A percentile compares a stretch with the other conserved stretches of the same genome.
Evolutionary conservation across 2,329 filamentous ascomycete species (phyloP).

Genomic region (Diaporthe australafricana): DNA sequence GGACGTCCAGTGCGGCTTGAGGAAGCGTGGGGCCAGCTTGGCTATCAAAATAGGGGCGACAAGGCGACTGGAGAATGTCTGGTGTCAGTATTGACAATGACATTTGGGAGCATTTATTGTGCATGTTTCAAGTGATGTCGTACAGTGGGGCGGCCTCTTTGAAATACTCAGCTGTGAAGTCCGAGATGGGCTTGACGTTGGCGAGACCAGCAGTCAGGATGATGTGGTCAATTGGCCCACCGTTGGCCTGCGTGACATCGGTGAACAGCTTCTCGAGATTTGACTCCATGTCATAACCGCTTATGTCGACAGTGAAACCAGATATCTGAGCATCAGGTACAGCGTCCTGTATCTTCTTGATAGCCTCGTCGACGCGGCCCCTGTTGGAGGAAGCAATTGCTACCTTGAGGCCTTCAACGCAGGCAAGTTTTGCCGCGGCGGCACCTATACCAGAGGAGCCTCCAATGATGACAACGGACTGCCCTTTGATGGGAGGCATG

Average conservation of each 20-base stretch:
- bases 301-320: slow-evolving; percentile 59
- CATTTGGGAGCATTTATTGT: background rate
- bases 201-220: slow-evolving; percentile 63
- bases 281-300: slow-evolving; percentile 53
- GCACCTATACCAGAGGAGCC: slow-evolving; percentile 35
- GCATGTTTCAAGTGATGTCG: background rate
- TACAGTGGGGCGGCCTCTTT: slow-evolving; percentile 55
- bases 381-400: slow-evolving; percentile 31
- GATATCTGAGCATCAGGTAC: slow-evolving; percentile 46
- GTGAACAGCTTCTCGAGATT: slow-evolving; percentile 57
- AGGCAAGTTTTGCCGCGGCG: slow-evolving; percentile 31
- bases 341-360: slow-evolving; percentile 21
- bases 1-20: slow-evolving; percentile 51
- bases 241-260: slow-evolving; percentile 42
- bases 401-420: slow-evolving; percentile 24
- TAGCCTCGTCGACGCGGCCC: slow-evolving; percentile 19
- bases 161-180: slow-evolving; percentile 52
- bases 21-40: slow-evolving; percentile 55
- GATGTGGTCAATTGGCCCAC: slow-evolving; percentile 58
- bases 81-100: background rate
- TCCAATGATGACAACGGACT: slow-evolving; percentile 29
- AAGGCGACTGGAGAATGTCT: slow-evolving; percentile 49
- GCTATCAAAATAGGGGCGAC: slow-evolving; percentile 59
- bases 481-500: slow-evolving; percentile 31
- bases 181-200: slow-evolving; percentile 49